Evolutionary conservation across 257 asterid species (phyloP).

Genomic region (Datura wrightii): DNA sequence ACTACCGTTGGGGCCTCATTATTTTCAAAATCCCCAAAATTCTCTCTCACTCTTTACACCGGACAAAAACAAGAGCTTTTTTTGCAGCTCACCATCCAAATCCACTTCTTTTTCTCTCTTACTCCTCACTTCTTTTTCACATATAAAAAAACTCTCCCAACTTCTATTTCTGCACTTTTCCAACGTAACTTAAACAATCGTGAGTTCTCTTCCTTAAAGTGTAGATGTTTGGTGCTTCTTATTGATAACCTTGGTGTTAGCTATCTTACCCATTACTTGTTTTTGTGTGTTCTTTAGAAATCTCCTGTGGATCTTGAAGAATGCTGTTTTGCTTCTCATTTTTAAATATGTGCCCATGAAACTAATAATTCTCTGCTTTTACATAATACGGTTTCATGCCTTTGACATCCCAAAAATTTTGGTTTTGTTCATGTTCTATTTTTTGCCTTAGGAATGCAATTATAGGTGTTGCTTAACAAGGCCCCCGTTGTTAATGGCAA

Average conservation of each 20-base stretch:
- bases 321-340: background rate
- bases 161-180: background rate
- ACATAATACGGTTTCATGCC: background rate
- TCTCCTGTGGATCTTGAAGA: background rate
- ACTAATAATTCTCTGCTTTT: background rate
- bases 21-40: constrained; percentile 13
- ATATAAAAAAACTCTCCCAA: background rate
- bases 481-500: constrained; percentile 19
- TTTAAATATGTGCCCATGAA: background rate
- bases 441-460: background rate
- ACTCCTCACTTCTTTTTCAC: background rate
- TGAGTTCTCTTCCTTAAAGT: background rate
- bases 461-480: constrained; percentile 31
- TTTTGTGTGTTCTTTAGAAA: too few relatives aligned
- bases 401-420: constrained; percentile 7
- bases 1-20: background rate
- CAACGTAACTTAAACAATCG: background rate
- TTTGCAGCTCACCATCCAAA: background rate
- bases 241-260: too few relatives aligned
- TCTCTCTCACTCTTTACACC: background rate
- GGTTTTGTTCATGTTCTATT: background rate
- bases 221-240: too few relatives aligned
- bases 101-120: background rate
- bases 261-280: too few relatives aligned
- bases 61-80: background rate